Percentiles rank a stretch among this genome's conserved stretches.
Evolutionary conservation across 441 rosid genomes (phyloP).

Genomic region (Viola pubescens): DNA sequence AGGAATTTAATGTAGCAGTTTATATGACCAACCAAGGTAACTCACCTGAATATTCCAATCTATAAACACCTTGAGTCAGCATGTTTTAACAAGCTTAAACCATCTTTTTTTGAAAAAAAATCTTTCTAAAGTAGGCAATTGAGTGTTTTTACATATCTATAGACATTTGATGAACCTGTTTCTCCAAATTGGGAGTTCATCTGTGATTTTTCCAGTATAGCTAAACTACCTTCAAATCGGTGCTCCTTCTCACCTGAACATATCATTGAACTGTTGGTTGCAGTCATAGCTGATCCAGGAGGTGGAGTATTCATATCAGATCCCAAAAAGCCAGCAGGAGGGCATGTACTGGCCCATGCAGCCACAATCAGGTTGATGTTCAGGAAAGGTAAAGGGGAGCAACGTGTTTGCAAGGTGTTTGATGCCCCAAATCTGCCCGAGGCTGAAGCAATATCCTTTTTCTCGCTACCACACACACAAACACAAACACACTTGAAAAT

Average conservation of each 20-base stretch:
- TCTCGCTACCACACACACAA: background rate
- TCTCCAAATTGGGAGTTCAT: background rate
- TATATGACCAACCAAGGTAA: conserved; percentile 91
- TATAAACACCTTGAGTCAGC: background rate
- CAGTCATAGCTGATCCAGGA: conserved; percentile 87
- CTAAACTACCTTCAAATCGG: too few relatives aligned
- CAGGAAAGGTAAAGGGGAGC: conserved; percentile 94
- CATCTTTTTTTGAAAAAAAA: background rate
- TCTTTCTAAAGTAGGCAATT: background rate
- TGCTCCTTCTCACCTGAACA: too few relatives aligned
- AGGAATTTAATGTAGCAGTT: conserved; percentile 88
- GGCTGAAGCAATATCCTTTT: conserved; percentile 91
- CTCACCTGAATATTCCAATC: background rate
- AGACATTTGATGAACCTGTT: too few relatives aligned
- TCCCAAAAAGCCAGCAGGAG: conserved; percentile 93
- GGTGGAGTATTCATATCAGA: conserved; percentile 92
- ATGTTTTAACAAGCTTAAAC: background rate
- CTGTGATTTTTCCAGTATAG: background rate
- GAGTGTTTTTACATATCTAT: background rate
- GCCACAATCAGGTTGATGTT: conserved; percentile 81
- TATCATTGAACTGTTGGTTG: conserved; percentile 20
- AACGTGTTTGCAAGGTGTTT: conserved; percentile 81
- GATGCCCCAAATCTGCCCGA: conserved; percentile 90
- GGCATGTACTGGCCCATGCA: conserved; percentile 93
- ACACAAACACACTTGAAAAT: background rate